These are phyloP conservation scores for Cephalotrichum gorgonifer DNA, from an alignment of 2,329 filamentous ascomycete genomes.

Conservation along the genomic window DNA sequence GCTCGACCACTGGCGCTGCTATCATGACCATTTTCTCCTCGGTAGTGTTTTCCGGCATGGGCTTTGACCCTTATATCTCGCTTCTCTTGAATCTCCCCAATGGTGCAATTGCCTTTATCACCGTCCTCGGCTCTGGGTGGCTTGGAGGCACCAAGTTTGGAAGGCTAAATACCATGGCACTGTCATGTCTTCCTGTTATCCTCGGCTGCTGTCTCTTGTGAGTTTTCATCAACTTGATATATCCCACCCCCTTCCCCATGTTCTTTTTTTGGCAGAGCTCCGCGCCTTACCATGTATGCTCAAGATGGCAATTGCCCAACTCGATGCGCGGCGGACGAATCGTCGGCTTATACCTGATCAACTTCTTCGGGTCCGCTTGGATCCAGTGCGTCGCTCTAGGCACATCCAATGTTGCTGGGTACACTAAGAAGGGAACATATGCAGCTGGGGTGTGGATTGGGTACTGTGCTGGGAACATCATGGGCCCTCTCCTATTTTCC, in stretches of 20 bases:
- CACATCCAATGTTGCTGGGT: conserved; percentile 20
- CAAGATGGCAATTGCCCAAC: conserved; percentile 14
- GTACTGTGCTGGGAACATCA: conserved; percentile 22
- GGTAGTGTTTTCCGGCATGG: conserved; percentile 22
- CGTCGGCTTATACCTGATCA: conserved; percentile 18
- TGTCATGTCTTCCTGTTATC: conserved; percentile 16
- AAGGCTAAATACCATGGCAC: conserved; percentile 16
- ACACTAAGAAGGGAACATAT: conserved; percentile 20
- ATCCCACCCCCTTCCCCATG: too few species aligned
- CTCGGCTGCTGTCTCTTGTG: conserved; percentile 17
- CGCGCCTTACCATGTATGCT: neutral
- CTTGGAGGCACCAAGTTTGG: conserved; percentile 12
- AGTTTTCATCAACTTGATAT: conserved; percentile 8
- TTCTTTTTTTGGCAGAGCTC: too few species aligned
- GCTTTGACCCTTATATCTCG: conserved; percentile 19
- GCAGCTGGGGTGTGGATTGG: conserved; percentile 20
- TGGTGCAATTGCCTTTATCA: conserved; percentile 18
- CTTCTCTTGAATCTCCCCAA: conserved; percentile 22
- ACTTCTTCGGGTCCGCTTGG: conserved; percentile 19
- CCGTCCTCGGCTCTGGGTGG: conserved; percentile 19
- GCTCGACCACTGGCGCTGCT: conserved; percentile 18
- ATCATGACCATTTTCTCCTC: conserved; percentile 19
- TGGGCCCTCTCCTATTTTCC: conserved; percentile 21
- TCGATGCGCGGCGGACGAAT: conserved; percentile 14
- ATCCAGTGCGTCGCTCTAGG: conserved; percentile 19